Base-by-base conservation (phyloP, 345 rosid genomes). In the Kernera saxatilis region DNA sequence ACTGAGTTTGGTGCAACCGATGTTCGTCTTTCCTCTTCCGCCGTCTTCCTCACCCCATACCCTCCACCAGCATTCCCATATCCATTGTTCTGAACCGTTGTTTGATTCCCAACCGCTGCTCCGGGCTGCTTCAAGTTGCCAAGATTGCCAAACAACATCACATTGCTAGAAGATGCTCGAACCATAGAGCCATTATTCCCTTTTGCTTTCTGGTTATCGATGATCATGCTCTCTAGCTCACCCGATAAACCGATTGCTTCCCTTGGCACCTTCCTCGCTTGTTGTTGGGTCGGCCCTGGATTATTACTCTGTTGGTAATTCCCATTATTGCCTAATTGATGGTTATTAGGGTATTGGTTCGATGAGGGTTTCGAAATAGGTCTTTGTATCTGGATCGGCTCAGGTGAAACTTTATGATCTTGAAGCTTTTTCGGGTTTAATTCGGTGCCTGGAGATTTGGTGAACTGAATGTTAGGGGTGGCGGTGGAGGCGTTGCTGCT, bases 141-240 rank as follows among this genome's bases (percentile, higher is more conserved):
- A 50, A 94, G 84, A 74, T 87, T 87, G 0, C 95, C 89, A 18
- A 43, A 80, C n/a, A 91, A 76, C 96, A 88, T 89, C 15, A 91
- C 79, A 37, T 93, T 93, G 61, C 94, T 75, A 1, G 98, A 91
- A 3, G 99, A 89, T 18, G 95, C 96, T 23, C 99, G 74, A 13
- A 91, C 92, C 10, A 89, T 72, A 1, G 67, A 79, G 51, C 67
- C 67, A 29, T 70, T 77, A 5, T 26, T 78, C 59, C 92, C 89
- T 56, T 69, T 80, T 0, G 75, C 59, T 67, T 82, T 88, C 45
- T 88, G 97, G 23, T 85, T 87, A 64, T 94, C 96, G 0, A 70
- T 43, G 29, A 91, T 89, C 89, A 91, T 85, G 54, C 70, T 88
- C 54, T 94, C 98, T 1, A 94, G 86, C 86, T 94, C 99, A 3